A percentile compares a stretch with the other conserved stretches of the same genome.
Conservation (phyloP, 768 basidiomycete species). For the Podaxis pistillaris region DNA sequence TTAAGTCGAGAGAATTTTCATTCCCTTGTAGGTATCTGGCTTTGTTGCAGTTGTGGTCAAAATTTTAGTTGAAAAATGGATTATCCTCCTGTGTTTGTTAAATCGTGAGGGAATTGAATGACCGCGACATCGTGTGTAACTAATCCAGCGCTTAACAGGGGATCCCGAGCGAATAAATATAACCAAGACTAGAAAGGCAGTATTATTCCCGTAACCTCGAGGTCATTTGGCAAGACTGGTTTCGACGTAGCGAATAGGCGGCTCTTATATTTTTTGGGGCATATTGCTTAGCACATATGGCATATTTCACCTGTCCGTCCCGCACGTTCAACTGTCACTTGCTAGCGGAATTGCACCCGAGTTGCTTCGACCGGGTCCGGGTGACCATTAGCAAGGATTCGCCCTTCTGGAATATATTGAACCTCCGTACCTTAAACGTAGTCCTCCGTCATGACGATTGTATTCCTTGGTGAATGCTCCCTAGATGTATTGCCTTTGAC, state of each 20-base stretch:
- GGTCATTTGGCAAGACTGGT: not conserved
- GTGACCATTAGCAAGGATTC: not conserved
- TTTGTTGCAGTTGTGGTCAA: not conserved
- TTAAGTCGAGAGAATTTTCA: no score
- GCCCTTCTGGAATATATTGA: not conserved
- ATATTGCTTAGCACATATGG: slow-evolving; percentile 5
- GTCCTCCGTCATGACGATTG: not conserved
- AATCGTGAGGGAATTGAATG: not conserved
- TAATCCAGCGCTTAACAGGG: not conserved
- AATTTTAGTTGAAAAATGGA: not conserved
- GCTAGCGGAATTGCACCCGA: not conserved
- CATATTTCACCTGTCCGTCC: not conserved
- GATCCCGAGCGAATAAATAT: slow-evolving; percentile 5
- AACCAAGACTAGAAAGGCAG: slow-evolving; percentile 9
- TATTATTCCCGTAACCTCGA: slow-evolving; percentile 7
- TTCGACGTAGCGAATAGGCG: not conserved
- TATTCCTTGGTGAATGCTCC: not conserved
- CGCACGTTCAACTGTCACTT: not conserved
- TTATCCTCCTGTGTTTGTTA: not conserved
- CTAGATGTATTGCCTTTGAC: not conserved
- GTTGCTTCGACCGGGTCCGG: not conserved
- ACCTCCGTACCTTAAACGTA: not conserved
- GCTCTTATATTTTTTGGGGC: not conserved
- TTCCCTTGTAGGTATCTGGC: no score
- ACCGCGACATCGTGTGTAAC: not conserved